These are phyloP conservation scores for Pyrenochaeta sp. DNA, from an alignment of 2,329 filamentous ascomycete species.

Conservation along the genomic window DNA sequence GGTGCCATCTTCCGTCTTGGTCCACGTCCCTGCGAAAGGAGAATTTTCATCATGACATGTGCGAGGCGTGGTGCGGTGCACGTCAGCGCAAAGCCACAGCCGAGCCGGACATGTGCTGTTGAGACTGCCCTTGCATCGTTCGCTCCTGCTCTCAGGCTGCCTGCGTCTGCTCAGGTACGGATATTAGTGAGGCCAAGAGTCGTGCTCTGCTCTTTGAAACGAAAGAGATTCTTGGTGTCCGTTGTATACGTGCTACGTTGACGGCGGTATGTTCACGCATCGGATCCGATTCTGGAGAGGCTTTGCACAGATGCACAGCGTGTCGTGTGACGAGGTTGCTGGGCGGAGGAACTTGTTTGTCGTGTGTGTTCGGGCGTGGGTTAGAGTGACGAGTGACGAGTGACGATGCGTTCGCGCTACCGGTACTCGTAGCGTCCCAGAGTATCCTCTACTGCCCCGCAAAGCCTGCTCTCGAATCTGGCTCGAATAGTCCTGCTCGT, in stretches of 20 bases:
- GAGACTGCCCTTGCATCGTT: background rate
- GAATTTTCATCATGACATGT: background rate
- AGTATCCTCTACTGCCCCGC: no score
- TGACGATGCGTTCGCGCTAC: no score
- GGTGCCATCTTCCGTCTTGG: background rate
- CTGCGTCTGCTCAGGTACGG: background rate
- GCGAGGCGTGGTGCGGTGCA: background rate
- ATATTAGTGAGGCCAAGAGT: background rate
- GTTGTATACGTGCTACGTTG: background rate
- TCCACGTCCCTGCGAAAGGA: background rate
- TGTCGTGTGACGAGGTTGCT: no score
- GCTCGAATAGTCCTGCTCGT: no score
- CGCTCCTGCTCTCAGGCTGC: background rate
- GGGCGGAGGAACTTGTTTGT: no score
- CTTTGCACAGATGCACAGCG: no score
- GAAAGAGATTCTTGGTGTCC: background rate
- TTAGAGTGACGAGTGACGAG: no score
- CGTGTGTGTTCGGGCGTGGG: no score
- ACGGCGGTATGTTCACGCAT: no score
- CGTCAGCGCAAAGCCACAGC: background rate
- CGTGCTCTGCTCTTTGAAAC: background rate
- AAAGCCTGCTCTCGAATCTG: no score
- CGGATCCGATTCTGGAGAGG: no score
- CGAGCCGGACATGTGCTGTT: background rate
- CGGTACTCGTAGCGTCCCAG: no score